Base-by-base conservation (phyloP, 2,329 filamentous ascomycete genomes). In the Zelopaecilomyces penicillatus region DNA sequence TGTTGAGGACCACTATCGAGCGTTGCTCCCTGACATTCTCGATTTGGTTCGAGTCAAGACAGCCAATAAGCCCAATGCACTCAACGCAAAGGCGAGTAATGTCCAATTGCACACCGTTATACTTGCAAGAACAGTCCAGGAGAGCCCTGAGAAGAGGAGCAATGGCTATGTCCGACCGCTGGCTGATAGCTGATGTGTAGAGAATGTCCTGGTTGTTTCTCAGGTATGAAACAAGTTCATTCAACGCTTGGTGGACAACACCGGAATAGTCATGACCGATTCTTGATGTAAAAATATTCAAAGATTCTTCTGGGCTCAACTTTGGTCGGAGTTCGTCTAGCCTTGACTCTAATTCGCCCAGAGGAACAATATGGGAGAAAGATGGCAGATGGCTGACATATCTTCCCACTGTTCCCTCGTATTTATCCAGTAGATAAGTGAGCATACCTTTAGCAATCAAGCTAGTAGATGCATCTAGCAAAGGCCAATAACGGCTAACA, bases 1-100 rank as follows among this genome's bases (percentile, higher is more conserved):
- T 97, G 41, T 86, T 85, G 33, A 90, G 66, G 41, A 97, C 81
- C 27, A 97, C 78, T 43, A 96, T 85, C n/a, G 88, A 84, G 51
- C 78, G 82, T 54, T 88, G 84, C 54, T 87, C 83, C 46, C 86
- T 78, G 8, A 85, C 76, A 1, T 80, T 80, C 57, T 98, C 93
- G 2, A 96, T 79, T 47, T 87, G 81, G 57, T 95, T 95, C 1
- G 91, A 84, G 62, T 98, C 94, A 26, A 98, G 69, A 52, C 90
- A 95, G 5, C 94, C 93, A 43, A 98, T 81, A 19, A 94, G 74
- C 0, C 94, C 94, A 34, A 98, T 73, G 52, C 87, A 93, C 57
- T 85, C 80, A 10, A 88, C 85, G 50, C 87, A 88, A 3, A 94
- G 70, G 12, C 78, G 71, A 41, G 82, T 75, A 44, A 97, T 85